These are phyloP conservation scores for Lichtheimia hyalospora DNA, from an alignment of 371 early-diverging fungal species.

Conservation along the genomic window DNA sequence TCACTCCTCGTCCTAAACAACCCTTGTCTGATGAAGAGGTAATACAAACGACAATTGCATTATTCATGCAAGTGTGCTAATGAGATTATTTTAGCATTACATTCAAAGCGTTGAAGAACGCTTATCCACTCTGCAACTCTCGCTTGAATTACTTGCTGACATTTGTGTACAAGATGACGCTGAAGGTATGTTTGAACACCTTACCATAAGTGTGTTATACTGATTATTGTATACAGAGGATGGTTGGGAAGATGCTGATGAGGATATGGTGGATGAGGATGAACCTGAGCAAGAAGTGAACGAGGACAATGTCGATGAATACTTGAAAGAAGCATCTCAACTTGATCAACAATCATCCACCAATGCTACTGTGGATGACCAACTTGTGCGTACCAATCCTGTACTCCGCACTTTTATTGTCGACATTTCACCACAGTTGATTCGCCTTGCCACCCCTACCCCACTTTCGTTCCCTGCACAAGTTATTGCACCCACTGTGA, in stretches of 20 bases:
- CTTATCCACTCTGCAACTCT: conserved; percentile 67
- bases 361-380: conserved; percentile 22
- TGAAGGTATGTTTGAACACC: conserved; percentile 24
- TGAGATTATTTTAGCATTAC: conserved; percentile 18
- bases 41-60: neutral
- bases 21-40: conserved; percentile 53
- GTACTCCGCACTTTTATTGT: conserved; percentile 47
- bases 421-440: conserved; percentile 51
- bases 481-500: conserved; percentile 41
- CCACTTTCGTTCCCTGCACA: conserved; percentile 51
- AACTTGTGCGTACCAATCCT: conserved; percentile 33
- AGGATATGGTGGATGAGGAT: conserved; percentile 48
- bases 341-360: conserved; percentile 20
- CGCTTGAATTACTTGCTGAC: conserved; percentile 80
- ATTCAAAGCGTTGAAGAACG: conserved; percentile 52
- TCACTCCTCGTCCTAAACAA: conserved; percentile 49
- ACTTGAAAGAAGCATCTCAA: conserved; percentile 24
- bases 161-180: conserved; percentile 69
- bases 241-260: conserved; percentile 61
- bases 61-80: neutral
- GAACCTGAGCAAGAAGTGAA: conserved; percentile 51
- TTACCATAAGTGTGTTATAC: neutral
- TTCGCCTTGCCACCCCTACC: conserved; percentile 55
- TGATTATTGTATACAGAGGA: conserved; percentile 22
- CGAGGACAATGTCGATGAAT: conserved; percentile 50